Conservation (phyloP, 306 rosid genomes). For the Fragaria nilgerrensis region DNA sequence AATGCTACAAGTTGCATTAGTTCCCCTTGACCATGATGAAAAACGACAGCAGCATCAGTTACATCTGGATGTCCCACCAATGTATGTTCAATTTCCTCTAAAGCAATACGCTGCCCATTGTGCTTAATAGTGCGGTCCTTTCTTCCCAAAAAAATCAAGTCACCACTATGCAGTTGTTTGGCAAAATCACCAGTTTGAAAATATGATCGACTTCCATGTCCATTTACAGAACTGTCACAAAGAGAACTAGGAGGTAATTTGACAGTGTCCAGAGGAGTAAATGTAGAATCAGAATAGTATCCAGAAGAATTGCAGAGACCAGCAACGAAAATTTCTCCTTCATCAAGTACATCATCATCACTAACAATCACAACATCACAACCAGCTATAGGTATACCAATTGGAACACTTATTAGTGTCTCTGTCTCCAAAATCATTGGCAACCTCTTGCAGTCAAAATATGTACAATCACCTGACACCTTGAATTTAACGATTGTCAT, state of each 20-base stretch:
- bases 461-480: slow-evolving; percentile 95
- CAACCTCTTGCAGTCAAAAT: slow-evolving; percentile 93
- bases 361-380: slow-evolving; percentile 66
- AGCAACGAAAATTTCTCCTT: slow-evolving; percentile 77
- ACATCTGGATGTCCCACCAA: slow-evolving; percentile 71
- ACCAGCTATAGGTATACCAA: slow-evolving; percentile 74
- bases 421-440: slow-evolving; percentile 63
- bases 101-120: slow-evolving; percentile 74
- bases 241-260: slow-evolving; percentile 37
- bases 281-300: slow-evolving; percentile 48
- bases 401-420: slow-evolving; percentile 63
- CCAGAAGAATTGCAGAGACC: slow-evolving; percentile 75
- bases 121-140: slow-evolving; percentile 73
- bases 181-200: slow-evolving; percentile 77
- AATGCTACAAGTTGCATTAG: slow-evolving; percentile 54
- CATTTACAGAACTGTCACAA: slow-evolving; percentile 30
- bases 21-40: slow-evolving; percentile 44
- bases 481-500: slow-evolving; percentile 27
- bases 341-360: slow-evolving; percentile 45
- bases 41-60: slow-evolving; percentile 60
- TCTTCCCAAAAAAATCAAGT: slow-evolving; percentile 83
- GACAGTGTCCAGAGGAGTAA: slow-evolving; percentile 33
- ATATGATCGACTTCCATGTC: slow-evolving; percentile 34
- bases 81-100: slow-evolving; percentile 73
- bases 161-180: slow-evolving; percentile 63